Percentiles rank a stretch among this genome's conserved stretches.
These are phyloP conservation scores for Pterulicium gracile DNA, from an alignment of 1,284 basidiomycete species.

Conservation along the genomic window DNA sequence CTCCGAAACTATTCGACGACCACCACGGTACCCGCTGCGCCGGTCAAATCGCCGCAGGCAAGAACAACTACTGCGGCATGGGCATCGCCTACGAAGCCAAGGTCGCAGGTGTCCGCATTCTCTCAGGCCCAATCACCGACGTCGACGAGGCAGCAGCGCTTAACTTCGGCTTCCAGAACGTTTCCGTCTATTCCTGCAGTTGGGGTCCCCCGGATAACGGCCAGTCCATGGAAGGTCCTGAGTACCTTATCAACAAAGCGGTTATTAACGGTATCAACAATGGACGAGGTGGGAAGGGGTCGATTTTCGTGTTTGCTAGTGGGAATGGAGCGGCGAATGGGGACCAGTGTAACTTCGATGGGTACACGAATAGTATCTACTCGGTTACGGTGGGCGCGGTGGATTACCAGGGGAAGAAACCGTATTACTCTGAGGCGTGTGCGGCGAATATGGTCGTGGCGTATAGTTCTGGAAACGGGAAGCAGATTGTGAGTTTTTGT, in stretches of 20 bases:
- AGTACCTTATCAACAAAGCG: constrained; percentile 87
- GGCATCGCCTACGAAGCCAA: constrained; percentile 91
- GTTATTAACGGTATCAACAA: constrained; percentile 92
- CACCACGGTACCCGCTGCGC: constrained; percentile 98
- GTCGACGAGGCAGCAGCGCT: constrained; percentile 96
- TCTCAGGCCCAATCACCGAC: constrained; percentile 95
- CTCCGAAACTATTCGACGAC: constrained; percentile 84
- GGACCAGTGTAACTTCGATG: constrained; percentile 99
- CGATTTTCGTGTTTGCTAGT: constrained; percentile 94
- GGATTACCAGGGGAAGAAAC: constrained; percentile 88
- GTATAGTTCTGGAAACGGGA: constrained; percentile 92
- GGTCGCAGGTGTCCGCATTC: constrained; percentile 90
- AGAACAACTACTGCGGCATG: constrained; percentile 91
- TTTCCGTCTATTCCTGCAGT: constrained; percentile 91
- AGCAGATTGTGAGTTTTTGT: constrained; percentile 65
- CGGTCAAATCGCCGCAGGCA: constrained; percentile 95
- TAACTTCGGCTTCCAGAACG: constrained; percentile 90
- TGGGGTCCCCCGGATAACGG: constrained; percentile 99
- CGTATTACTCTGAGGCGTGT: constrained; percentile 96
- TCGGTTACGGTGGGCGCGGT: constrained; percentile 92
- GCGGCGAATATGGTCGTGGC: constrained; percentile 95
- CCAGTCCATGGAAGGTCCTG: constrained; percentile 89
- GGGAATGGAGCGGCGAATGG: constrained; percentile 89
- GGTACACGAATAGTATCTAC: constrained; percentile 98
- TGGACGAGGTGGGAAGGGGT: constrained; percentile 85